Percentiles rank a stretch among this genome's conserved stretches.
Conservation (phyloP, 2,329 filamentous ascomycete genomes). For the Aspergillus felis region DNA sequence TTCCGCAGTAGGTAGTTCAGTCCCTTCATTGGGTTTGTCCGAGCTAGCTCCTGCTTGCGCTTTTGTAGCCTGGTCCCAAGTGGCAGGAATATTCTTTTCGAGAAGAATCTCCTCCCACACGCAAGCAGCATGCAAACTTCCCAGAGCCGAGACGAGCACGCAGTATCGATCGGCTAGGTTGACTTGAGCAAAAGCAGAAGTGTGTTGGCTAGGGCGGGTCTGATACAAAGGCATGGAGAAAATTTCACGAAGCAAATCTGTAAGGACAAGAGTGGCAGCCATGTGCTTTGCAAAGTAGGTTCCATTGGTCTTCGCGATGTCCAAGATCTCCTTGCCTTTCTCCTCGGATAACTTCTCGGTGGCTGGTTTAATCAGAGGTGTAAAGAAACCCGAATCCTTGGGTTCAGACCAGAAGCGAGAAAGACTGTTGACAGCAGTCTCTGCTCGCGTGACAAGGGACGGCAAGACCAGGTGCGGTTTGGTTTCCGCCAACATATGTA, state of each 20-base stretch:
- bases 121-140: slow-evolving; percentile 71
- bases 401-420: slow-evolving; percentile 60
- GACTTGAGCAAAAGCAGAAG: slow-evolving; percentile 66
- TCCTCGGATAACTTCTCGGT: slow-evolving; percentile 15
- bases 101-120: slow-evolving; percentile 81
- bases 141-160: slow-evolving; percentile 68
- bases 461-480: slow-evolving; percentile 79
- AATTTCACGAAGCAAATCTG: slow-evolving; percentile 69
- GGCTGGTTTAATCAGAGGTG: slow-evolving; percentile 51
- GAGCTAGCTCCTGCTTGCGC: slow-evolving; percentile 35
- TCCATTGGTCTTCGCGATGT: slow-evolving; percentile 53
- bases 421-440: slow-evolving; percentile 65
- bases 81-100: slow-evolving; percentile 66
- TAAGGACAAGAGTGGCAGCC: slow-evolving; percentile 70
- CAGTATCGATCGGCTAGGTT: slow-evolving; percentile 84
- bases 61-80: slow-evolving; percentile 48
- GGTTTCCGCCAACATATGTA: slow-evolving; percentile 74
- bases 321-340: slow-evolving; percentile 19
- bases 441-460: slow-evolving; percentile 70
- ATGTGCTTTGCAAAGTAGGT: slow-evolving; percentile 76
- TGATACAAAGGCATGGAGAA: slow-evolving; percentile 64
- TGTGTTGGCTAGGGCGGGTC: slow-evolving; percentile 57
- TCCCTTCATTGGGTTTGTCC: slow-evolving; percentile 40
- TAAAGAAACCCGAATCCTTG: slow-evolving; percentile 62
- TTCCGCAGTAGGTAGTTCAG: slow-evolving; percentile 20